These are phyloP conservation scores for cucumber (Cucumis sativus) DNA, from an alignment of 306 rosid species.

Conservation along the genomic window Cucumber_9930_V3 NC_026657.2:32303001-32303500, in stretches of 20 bases:
- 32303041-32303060: neutral
- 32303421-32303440: neutral
- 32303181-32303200: neutral
- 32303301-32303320: neutral
- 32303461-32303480: neutral
- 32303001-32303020: neutral
- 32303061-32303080: neutral
- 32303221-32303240: neutral
- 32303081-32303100: neutral
- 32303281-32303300: neutral
- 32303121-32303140: neutral
- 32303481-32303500: neutral
- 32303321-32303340: neutral
- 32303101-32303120: constrained; percentile 2
- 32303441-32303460: too few relatives aligned
- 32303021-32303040: neutral
- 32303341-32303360: too few relatives aligned
- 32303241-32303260: neutral
- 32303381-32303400: neutral
- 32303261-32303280: neutral
- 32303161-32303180: neutral
- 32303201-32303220: neutral
- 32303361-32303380: too few relatives aligned
- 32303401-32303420: neutral
- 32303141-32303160: neutral